phyloP scores from a whole-genome alignment of 306 rosid genomes.

The Malus sylvestris region DNA sequence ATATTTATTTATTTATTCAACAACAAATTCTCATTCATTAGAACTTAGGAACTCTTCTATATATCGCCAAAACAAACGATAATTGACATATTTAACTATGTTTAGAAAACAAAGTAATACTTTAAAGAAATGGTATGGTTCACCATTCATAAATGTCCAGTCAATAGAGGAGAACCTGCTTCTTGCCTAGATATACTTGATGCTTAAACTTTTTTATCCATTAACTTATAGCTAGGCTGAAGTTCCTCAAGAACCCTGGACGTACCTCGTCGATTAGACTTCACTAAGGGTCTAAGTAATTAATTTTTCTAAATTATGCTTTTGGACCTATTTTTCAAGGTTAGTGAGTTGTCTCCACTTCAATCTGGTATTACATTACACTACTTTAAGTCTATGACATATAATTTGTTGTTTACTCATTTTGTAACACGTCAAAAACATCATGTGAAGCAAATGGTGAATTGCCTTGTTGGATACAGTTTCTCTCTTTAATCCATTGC shows the following conservation, averaged over 20 bases:
- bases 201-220: neutral
- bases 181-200: constrained; percentile 17
- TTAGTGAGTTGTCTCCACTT: no score
- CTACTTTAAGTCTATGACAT: no score
- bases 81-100: neutral
- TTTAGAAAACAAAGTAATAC: no score
- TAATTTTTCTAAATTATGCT: no score
- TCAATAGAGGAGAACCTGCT: constrained; percentile 50
- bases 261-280: constrained; percentile 24
- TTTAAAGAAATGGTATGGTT: constrained; percentile 24
- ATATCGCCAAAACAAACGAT: neutral
- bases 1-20: neutral
- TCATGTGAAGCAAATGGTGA: no score
- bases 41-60: neutral
- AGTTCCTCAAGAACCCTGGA: neutral
- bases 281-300: neutral
- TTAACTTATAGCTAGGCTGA: neutral
- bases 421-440: no score
- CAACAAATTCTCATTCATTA: neutral
- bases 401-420: no score
- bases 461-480: no score
- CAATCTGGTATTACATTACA: no score
- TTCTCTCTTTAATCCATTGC: neutral
- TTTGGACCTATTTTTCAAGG: no score
- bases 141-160: constrained; percentile 64